Evolutionary conservation across 129 eudicot genomes (phyloP), one percentile per base, ranked within the genome.

Genomic region (Logfia minima): DNA sequence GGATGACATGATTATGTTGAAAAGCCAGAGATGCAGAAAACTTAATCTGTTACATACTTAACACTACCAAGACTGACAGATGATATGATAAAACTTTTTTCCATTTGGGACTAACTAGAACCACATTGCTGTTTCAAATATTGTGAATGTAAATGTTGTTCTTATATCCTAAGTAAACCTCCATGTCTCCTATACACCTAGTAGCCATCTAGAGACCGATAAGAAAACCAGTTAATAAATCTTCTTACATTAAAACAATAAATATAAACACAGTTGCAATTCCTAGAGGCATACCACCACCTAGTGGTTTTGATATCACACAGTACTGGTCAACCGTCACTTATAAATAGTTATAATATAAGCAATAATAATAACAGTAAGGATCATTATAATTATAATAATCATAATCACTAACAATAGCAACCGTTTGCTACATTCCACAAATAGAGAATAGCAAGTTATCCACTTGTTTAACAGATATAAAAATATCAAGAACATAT

Each of bases 401-500:
- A n/a, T 41, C 14, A 41, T 41, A 53, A 53, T 53, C 62, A 58
- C 63, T 58, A 58, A n/a, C 24, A 5, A 19, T 58, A 58, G 28
- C 4, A 8, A 58, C 4, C 26, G 28, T 43, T 55, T 16, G 75
- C 45, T 68, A 68, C 17, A 34, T 68, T 21, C 26, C 81, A 55
- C 43, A 48, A 3, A 76, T n/a, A 19, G 9, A 39, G 55, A 13
- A 72, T 71, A 17, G 29, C 31, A 37, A 16, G 2, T 55, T 53
- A 17, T 29, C 22, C 29, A 43, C 64, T 24, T 75, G 37, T 74
- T 35, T 21, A 32, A 74, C 58, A 74, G 8, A 28, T 75, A 74
- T 23, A 16, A 75, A 11, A 61, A 24, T 64, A 52, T 68, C 68
- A 67, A 77, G 59, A 35, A 77, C 68, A 35, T 19, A 24, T 16